phyloP scores from a whole-genome alignment of 2,329 filamentous ascomycete genomes.

The Daldinia sp. region DNA sequence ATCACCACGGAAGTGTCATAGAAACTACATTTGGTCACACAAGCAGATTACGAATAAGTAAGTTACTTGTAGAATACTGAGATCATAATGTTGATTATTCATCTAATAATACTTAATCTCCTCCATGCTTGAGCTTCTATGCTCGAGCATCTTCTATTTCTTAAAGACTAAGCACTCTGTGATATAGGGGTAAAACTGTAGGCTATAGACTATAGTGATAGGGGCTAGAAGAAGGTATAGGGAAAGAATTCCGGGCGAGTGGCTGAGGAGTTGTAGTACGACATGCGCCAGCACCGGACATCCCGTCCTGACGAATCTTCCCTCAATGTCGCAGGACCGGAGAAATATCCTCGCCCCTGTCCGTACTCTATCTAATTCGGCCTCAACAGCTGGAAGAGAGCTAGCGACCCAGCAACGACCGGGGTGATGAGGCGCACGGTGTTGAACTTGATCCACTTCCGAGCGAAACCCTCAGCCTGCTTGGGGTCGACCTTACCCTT shows the following conservation, averaged over 20 bases:
- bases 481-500: constrained; percentile 38
- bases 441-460: constrained; percentile 49
- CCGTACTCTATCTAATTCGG: constrained; percentile 18
- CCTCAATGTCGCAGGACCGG: not conserved
- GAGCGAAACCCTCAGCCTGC: constrained; percentile 47
- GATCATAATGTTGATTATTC: not conserved
- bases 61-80: too few species aligned
- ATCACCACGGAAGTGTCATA: not conserved
- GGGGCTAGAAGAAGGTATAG: not conserved
- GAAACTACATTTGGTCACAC: not conserved
- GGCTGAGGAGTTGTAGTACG: not conserved
- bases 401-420: constrained; percentile 47
- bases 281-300: not conserved
- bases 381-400: constrained; percentile 46
- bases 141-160: not conserved
- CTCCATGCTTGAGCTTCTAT: not conserved
- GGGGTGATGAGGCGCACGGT: constrained; percentile 49
- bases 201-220: too few species aligned
- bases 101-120: not conserved
- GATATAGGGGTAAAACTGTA: not conserved
- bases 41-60: too few species aligned
- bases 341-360: not conserved
- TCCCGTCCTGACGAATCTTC: not conserved
- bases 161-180: not conserved
- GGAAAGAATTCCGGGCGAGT: not conserved